Evolutionary conservation across 768 basidiomycete genomes (phyloP).

Genomic region (Boletus insuetus): DNA sequence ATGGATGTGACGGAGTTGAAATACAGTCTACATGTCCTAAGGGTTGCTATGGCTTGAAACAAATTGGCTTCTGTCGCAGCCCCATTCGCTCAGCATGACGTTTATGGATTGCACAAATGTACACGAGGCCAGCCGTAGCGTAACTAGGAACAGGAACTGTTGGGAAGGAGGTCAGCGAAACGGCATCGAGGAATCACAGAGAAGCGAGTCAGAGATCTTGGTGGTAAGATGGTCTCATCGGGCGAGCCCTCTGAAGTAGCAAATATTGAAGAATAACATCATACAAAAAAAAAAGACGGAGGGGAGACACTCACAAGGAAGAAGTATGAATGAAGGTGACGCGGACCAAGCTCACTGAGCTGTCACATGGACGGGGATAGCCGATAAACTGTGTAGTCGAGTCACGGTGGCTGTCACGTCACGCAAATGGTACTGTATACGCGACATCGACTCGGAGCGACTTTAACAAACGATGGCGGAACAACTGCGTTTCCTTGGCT

Average conservation of each 20-base stretch:
- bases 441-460: conserved; percentile 19
- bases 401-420: conserved; percentile 67
- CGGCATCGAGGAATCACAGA: not conserved
- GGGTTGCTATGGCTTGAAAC: too few relatives aligned
- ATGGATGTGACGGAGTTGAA: too few relatives aligned
- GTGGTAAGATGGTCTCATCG: conserved; percentile 64
- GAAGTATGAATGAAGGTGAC: not conserved
- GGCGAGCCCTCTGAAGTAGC: conserved; percentile 62
- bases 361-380: conserved; percentile 11
- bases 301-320: conserved; percentile 16
- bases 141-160: not conserved
- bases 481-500: conserved; percentile 87
- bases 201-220: conserved; percentile 64
- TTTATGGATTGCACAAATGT: not conserved
- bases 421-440: conserved; percentile 22
- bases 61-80: not conserved
- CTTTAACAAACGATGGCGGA: conserved; percentile 59
- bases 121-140: not conserved
- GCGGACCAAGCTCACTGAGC: not conserved
- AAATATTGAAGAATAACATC: conserved; percentile 57
- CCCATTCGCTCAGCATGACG: not conserved
- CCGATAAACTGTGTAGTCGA: conserved; percentile 55
- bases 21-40: not conserved
- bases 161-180: conserved; percentile 8
- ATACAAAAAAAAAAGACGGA: conserved; percentile 15